Evolutionary conservation across 768 basidiomycete species (phyloP), one percentile per base, ranked within the genome.

Genomic region (Boletus pseudopeckii): DNA sequence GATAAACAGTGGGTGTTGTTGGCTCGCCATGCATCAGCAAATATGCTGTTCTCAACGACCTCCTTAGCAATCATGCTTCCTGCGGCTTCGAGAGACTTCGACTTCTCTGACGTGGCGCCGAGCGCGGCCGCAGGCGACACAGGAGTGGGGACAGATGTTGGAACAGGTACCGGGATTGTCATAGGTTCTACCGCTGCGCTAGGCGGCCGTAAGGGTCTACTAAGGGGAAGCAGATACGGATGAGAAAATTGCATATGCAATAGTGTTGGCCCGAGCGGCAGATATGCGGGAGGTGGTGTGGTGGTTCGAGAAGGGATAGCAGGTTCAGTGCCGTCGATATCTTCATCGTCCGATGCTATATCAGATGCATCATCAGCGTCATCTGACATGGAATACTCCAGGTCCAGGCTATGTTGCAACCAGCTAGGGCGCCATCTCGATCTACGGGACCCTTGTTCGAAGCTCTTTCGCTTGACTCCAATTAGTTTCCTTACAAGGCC

Each of bases 81-180:
- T 2, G 83, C 81, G 0, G 82, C 80, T 64, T 90, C 89, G 22
- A 92, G 71, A 1, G 81, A 80, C 64, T 82, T 84, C 4, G 81
- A 79, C 56, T 82, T 83, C 64, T 88, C 88, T 4, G 80, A 80
- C 1, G 82, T 74, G 1, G 80, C 77, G 5, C 85, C 85, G 32
- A 88, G 71, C 1, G 76, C 75, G 1, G 87, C 86, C 5, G 88
- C 89, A 18, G 91, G 91, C 0, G 90, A 92, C 3, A 92, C 88
- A 1, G 91, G 91, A 0, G 91, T 93, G 1, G 89, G 90, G 0
- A 86, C 90, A n/a, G 80, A 79, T 3, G 75, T 74, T 4, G 71
- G 72, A 5, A 76, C 64, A 14, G 74, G 68, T 15, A 73, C 64
- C 0, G 75, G 70, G 4, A 76, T 72, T 57, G 73, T 72, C 43